Conservation (phyloP, 345 rosid species). For the Eucalyptus tenuipes region DNA sequence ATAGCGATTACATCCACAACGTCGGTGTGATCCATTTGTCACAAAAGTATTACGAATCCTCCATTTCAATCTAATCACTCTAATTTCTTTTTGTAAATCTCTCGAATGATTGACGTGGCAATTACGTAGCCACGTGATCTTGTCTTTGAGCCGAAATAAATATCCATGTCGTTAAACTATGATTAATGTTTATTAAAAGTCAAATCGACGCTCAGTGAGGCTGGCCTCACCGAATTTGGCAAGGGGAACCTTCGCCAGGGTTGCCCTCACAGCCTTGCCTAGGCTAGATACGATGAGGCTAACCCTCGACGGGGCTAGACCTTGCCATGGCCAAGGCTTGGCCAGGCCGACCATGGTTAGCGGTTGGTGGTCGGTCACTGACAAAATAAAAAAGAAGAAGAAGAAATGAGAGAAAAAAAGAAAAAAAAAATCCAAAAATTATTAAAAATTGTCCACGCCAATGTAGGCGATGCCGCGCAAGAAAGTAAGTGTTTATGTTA, state of each 20-base stretch:
- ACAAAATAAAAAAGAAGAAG: too few species aligned
- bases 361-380: too few species aligned
- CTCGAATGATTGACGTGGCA: neutral
- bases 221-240: too few species aligned
- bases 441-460: rapidly evolving
- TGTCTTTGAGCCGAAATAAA: too few species aligned
- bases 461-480: rapidly evolving
- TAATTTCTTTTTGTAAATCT: neutral
- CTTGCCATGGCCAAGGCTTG: too few species aligned
- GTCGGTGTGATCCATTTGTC: neutral
- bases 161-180: neutral
- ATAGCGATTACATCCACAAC: rapidly evolving
- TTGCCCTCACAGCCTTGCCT: too few species aligned
- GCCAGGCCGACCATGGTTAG: too few species aligned
- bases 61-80: neutral
- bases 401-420: too few species aligned
- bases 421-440: rapidly evolving
- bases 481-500: rapidly evolving
- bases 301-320: too few species aligned
- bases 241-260: rapidly evolving
- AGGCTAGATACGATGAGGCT: rapidly evolving
- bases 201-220: rapidly evolving
- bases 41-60: neutral
- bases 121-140: too few species aligned
- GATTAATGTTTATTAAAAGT: too few species aligned